phyloP scores from a whole-genome alignment of 108 stramenopile genomes.

The Pseudonitzschia multiseries region DNA sequence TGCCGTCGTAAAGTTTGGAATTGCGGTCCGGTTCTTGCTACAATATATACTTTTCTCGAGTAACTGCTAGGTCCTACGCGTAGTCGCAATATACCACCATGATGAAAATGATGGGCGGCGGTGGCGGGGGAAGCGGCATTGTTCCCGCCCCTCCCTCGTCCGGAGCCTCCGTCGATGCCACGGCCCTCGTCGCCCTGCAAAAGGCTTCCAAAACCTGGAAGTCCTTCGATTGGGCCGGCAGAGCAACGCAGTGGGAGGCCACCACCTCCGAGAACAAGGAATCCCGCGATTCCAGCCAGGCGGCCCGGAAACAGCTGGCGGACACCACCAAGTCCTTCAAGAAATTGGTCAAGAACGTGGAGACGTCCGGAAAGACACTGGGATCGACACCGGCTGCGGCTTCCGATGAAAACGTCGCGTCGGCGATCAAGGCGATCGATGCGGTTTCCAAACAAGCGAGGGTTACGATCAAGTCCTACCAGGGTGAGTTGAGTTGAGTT shows the following conservation, averaged over 20 bases:
- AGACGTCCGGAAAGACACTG: constrained; percentile 31
- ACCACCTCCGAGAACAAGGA: constrained; percentile 46
- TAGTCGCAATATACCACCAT: no score
- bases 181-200: constrained; percentile 42
- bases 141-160: neutral
- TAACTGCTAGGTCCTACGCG: no score
- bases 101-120: constrained; percentile 18
- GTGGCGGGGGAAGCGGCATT: constrained; percentile 4
- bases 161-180: no score
- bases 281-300: constrained; percentile 53
- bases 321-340: constrained; percentile 81
- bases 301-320: constrained; percentile 72
- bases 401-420: constrained; percentile 32
- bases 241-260: constrained; percentile 45
- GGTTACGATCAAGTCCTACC: constrained; percentile 76
- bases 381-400: neutral
- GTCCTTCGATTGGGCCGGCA: constrained; percentile 50
- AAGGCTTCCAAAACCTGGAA: constrained; percentile 55
- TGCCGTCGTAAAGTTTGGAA: no score
- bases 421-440: constrained; percentile 51
- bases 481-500: constrained; percentile 35
- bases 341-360: constrained; percentile 65
- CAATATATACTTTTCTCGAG: no score
- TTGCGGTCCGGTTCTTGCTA: no score
- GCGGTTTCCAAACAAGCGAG: constrained; percentile 55